Evolutionary conservation across 2,329 filamentous ascomycete species (phyloP), one percentile per base, ranked within the genome.

Genomic region (Aspergillus sp.): DNA sequence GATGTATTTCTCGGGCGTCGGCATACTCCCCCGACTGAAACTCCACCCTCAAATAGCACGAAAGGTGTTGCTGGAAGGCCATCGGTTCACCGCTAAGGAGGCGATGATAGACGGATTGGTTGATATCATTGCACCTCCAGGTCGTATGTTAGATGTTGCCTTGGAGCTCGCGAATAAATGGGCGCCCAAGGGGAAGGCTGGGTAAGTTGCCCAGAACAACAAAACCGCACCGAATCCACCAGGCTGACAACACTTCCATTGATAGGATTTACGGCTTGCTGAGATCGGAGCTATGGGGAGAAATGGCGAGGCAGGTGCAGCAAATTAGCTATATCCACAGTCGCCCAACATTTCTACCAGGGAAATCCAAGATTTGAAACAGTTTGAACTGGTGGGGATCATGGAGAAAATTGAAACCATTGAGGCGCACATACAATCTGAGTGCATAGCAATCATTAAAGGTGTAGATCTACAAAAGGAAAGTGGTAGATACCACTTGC

Each of bases 1-100:
- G 81, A 4, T 83, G 21, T 78, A 81, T 57, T 83, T 83, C 54
- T 76, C 77, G 10, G 81, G 80, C 9, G 81, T 83, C 45, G 80
- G 80, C 3, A 68, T 73, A 3, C 69, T 83, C 5, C 78, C 78
- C 1, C 72, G 79, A 2, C 67, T 81, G 6, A 83, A 83, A 60
- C 70, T 83, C 2, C 70, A 65, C 0, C 78, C 79, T 9, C 71
- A 76, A 43, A 65, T 82, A n/a, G 79, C 80, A 14, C 67, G 79
- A 4, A 81, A 80, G 60, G 81, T 83, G 79, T 63, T 82, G 29
- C 70, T 82, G 3, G 80, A 83, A 60, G 81, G 79, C 16, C 77
- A 83, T 52, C 70, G 66, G 36, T 83, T 78, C 78, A 83, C 80
- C 0, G 79, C 76, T 0, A 71, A 76, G 55, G 72, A 79, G 53